Base-by-base conservation (phyloP, 345 rosid species). In the Corchorus olitorius region DNA sequence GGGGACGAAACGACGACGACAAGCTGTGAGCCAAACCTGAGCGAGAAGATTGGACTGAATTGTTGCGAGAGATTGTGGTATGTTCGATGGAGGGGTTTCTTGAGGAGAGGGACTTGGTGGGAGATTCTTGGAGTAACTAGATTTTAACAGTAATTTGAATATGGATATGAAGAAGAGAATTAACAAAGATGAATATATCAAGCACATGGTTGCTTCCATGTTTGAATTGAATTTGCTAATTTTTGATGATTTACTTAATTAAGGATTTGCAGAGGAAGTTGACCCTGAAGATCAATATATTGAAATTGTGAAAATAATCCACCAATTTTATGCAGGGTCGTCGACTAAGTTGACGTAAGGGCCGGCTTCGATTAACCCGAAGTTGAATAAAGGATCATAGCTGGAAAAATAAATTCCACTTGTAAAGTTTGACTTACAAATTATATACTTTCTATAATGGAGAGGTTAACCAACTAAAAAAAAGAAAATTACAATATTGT, bases 11-110 rank as follows among this genome's bases (percentile, higher is more conserved):
- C 81, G 22, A 88, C 79, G 3, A 82, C 39, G 0, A 68, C 77
- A 6, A 50, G 79, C 53, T 82, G 78, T 43, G 81, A 67, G 0
- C 89, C 90, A 19, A 88, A 75, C 17, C 76, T 70, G n/a, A 88
- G 90, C 50, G 79, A 79, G 56, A 88, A 45, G 39, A 90, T 63
- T 0, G 77, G 88, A 61, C 88, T 86, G 37, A 80, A 80, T 55
- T 76, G 85, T 27, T 76, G 39, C n/a, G 90, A 81, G 35, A 85
- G 74, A 27, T 43, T 15, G 46, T 59, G 55, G 46, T 82, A 55
- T 70, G 58, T 48, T 0, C 72, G 60, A 50, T 52, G 59, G 43
- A 33, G 1, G 59, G 60, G 73, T 3, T 33, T 17, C 19, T 70
- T 70, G 0, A 70, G 7, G 60, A 70, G 50, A 55, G 10, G 73